Percentiles rank a stretch among this genome's conserved stretches.
Conservation (phyloP, 2,329 filamentous ascomycete species). For the Bipolaris oryzae region DNA sequence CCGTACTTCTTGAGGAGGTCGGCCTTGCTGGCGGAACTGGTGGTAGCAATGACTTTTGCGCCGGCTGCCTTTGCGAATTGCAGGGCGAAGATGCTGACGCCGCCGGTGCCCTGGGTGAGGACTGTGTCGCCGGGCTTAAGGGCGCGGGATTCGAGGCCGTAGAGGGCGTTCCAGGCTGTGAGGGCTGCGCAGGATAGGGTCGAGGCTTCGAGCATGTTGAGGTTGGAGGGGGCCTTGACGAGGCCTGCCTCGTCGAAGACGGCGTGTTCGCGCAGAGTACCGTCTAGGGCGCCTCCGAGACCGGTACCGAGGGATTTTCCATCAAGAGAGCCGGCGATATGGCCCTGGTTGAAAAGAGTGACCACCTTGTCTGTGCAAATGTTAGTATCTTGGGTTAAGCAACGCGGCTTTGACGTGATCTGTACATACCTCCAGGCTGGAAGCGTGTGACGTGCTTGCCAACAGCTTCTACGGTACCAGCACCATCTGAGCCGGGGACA, state of each 20-base stretch:
- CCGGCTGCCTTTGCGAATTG: slow-evolving; percentile 61
- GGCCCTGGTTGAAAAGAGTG: slow-evolving; percentile 68
- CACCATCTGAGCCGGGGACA: slow-evolving; percentile 59
- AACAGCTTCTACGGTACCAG: slow-evolving; percentile 59
- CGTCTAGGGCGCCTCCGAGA: slow-evolving; percentile 71
- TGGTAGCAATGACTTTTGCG: slow-evolving; percentile 64
- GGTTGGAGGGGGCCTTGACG: slow-evolving; percentile 65
- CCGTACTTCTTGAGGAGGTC: slow-evolving; percentile 59
- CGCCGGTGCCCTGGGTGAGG: slow-evolving; percentile 73
- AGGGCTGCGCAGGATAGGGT: slow-evolving; percentile 55
- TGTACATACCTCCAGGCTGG: slow-evolving; percentile 53
- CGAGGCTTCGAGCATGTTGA: slow-evolving; percentile 55
- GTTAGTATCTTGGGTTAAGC: slow-evolving; percentile 5
- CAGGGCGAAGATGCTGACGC: slow-evolving; percentile 70
- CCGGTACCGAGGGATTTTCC: slow-evolving; percentile 56
- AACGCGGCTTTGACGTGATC: background rate
- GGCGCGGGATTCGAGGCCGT: slow-evolving; percentile 52
- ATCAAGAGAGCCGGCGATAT: slow-evolving; percentile 58
- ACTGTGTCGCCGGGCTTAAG: slow-evolving; percentile 55
- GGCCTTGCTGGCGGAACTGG: slow-evolving; percentile 58
- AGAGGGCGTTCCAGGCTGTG: slow-evolving; percentile 61
- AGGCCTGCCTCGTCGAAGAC: slow-evolving; percentile 71
- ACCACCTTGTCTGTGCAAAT: slow-evolving; percentile 57
- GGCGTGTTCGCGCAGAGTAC: slow-evolving; percentile 70
- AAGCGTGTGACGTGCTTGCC: slow-evolving; percentile 63